Evolutionary conservation across 2,329 filamentous ascomycete species (phyloP).

Genomic region (Cladosporium velox): DNA sequence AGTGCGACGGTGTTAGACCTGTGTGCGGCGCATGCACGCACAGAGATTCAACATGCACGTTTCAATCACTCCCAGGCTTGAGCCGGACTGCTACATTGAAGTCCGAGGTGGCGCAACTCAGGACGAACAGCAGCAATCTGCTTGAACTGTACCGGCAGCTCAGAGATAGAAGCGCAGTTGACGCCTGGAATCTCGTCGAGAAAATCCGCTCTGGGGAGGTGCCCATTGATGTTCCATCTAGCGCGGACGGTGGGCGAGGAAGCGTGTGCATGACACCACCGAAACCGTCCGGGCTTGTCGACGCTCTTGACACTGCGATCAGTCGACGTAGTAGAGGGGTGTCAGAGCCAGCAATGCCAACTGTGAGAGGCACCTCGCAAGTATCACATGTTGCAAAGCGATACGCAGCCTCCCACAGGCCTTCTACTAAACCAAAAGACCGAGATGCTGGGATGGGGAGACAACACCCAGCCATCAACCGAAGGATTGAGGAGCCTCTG

Average conservation of each 20-base stretch:
- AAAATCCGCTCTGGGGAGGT: background rate
- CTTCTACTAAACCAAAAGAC: background rate
- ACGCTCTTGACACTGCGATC: background rate
- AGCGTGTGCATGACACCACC: background rate
- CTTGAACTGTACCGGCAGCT: slow-evolving; percentile 4
- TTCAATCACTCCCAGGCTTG: background rate
- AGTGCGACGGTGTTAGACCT: slow-evolving; percentile 11
- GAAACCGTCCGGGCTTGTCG: background rate
- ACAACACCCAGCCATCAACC: background rate
- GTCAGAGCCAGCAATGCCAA: background rate
- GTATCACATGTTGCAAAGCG: background rate
- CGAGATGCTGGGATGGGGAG: background rate
- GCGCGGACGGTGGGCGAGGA: background rate
- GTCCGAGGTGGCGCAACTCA: slow-evolving; percentile 7
- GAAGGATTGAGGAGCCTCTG: background rate
- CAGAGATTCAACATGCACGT: background rate
- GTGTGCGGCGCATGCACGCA: slow-evolving; percentile 7
- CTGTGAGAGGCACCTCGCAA: background rate
- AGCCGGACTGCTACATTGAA: slow-evolving; percentile 11
- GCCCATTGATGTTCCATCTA: background rate
- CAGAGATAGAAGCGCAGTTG: background rate
- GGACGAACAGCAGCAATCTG: slow-evolving; percentile 3
- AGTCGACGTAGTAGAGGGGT: background rate
- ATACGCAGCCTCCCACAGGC: background rate
- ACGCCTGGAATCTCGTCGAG: background rate